Percentiles rank a stretch among this genome's conserved stretches.
Conservation (phyloP, 1,139 yeast genomes). For the Neolecta irregularis region DNA sequence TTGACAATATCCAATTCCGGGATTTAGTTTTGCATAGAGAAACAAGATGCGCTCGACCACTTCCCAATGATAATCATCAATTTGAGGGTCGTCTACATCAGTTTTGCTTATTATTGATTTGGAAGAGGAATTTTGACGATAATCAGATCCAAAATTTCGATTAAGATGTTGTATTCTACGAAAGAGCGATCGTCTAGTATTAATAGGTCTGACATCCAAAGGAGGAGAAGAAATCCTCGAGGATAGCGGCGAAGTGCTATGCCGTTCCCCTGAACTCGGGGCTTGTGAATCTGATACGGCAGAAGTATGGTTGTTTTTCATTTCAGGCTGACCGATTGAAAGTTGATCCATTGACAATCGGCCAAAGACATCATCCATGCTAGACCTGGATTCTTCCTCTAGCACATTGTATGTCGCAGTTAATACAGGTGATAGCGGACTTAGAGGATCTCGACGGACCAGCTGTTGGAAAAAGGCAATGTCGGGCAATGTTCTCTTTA, state of each 20-base stretch:
- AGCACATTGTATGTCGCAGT: background rate
- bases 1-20: slow-evolving; percentile 8
- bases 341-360: no score
- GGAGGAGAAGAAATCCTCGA: no score
- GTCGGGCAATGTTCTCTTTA: slow-evolving; percentile 8
- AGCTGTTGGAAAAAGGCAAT: slow-evolving; percentile 6
- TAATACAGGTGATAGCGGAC: slow-evolving; percentile 4
- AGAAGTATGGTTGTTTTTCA: no score
- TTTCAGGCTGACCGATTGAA: no score
- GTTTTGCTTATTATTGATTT: no score
- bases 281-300: no score
- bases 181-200: slow-evolving; percentile 1
- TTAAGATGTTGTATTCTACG: slow-evolving; percentile 5
- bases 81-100: background rate
- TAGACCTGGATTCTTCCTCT: no score
- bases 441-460: background rate
- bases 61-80: slow-evolving; percentile 6
- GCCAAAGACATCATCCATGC: no score
- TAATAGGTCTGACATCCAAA: no score
- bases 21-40: slow-evolving; percentile 6
- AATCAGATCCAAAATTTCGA: background rate
- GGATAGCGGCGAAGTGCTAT: no score
- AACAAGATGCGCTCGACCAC: slow-evolving; percentile 6
- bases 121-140: no score
- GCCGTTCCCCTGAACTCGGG: no score